Base-by-base conservation (phyloP, 257 asterid genomes). In the Coffea canephora region DNA sequence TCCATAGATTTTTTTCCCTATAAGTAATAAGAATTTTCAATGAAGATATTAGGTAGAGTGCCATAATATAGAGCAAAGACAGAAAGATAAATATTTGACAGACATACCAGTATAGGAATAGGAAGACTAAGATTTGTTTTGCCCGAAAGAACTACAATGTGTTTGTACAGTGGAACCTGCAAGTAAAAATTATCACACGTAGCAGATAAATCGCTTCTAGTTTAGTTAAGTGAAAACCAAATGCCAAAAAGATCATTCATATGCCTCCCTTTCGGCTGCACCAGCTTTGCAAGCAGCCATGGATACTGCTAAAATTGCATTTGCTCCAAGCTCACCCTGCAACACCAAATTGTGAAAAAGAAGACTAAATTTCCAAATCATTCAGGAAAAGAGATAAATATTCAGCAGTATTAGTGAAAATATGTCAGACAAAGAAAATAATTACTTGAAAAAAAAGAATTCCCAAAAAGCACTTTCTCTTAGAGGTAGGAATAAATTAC, bases 261-360 rank as follows among this genome's bases (percentile, higher is more conserved):
- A 69, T 88, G 82, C 99, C 98, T 96, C 98, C 83, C 90, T 96
- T 83, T 94, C 97, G 84, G 98, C 97, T 66, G 99, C 99, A 57
- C 98, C 99, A 77, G 99, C 98, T 89, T 89, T 94, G 91, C 98
- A 94, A 83, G 99, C 97, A 71, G 99, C 99, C 88, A 96, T 89
- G 69, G 99, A 96, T 69, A 96, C 99, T 25, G 99, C 99, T 78
- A 96, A 84, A 88, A 94, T 86, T 76, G 98, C 99, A 90, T 96
- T 96, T 57, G 91, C 98, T 77, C 99, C 99, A 83, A 96, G 96
- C 78, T 96, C 99, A 73, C 96, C 90, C 99, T 96, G 84, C 74
- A 77, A 85, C 77, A 59, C 72, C 66, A 78, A 61, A 83, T 39
- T 80, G 45, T 10, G 27, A 25, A 72, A 21, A 81, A 45, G 27